Percentiles rank a stretch among this genome's conserved stretches.
These are phyloP conservation scores for Collybia nuda DNA, from an alignment of 768 basidiomycete genomes.

Conservation along the genomic window DNA sequence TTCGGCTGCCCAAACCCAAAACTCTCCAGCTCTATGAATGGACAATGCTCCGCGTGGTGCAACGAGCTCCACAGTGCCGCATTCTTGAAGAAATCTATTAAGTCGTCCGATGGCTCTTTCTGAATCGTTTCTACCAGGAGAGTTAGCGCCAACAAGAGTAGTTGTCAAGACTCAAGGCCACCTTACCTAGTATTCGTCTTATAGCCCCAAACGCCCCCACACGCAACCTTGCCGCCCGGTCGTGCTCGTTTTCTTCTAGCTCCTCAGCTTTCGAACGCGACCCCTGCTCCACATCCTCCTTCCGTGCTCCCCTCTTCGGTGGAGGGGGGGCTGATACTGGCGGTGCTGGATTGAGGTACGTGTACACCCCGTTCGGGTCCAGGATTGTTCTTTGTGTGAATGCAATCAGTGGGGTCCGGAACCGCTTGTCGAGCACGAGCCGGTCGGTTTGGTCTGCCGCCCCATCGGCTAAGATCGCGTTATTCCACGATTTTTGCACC, in stretches of 20 bases:
- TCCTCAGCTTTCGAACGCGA: constrained; percentile 50
- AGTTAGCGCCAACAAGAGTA: neutral
- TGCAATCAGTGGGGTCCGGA: constrained; percentile 36
- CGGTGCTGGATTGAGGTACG: constrained; percentile 63
- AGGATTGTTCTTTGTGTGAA: constrained; percentile 58
- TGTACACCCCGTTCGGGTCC: constrained; percentile 60
- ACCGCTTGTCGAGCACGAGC: constrained; percentile 29
- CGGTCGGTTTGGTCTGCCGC: constrained; percentile 9
- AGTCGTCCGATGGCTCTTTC: constrained; percentile 22
- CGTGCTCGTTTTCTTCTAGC: constrained; percentile 67
- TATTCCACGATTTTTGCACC: constrained; percentile 57
- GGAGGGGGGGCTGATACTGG: constrained; percentile 33
- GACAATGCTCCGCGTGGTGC: constrained; percentile 39
- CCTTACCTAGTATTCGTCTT: constrained; percentile 64
- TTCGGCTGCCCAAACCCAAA: constrained; percentile 70
- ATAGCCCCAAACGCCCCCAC: constrained; percentile 67
- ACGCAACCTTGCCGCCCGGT: constrained; percentile 68
- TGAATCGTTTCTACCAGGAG: constrained; percentile 14
- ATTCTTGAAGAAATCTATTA: constrained; percentile 43
- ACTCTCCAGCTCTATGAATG: constrained; percentile 40
- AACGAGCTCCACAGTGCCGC: constrained; percentile 62
- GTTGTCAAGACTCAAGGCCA: neutral
- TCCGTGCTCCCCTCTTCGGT: constrained; percentile 28
- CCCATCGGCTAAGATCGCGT: constrained; percentile 24
- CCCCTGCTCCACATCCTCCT: constrained; percentile 32